Base-by-base conservation (phyloP, 371 early-diverging fungal species). In the Circinella umbellata region DNA sequence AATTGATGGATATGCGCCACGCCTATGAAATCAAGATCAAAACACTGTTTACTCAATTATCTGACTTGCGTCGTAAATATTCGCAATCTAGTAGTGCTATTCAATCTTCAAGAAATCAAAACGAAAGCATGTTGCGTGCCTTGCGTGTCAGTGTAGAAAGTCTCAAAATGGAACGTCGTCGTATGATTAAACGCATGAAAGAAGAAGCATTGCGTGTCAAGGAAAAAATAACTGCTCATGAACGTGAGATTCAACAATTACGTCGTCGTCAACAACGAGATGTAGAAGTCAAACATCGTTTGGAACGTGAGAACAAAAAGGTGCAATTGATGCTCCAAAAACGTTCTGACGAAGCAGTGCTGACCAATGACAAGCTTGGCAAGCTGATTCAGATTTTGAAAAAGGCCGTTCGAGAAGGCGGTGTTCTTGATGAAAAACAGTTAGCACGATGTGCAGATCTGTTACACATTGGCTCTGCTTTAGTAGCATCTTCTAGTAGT, bases 141-240 rank as follows among this genome's bases (percentile, higher is more conserved):
- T 75, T 90, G 59, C 81, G 83, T 37, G 76, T 77, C 17, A 82
- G 83, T 57, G 82, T 91, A 11, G 89, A 91, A 69, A 83, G 80
- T 3, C 87, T 89, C 64, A 90, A 88, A 76, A 80, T 83, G 13
- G 95, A 95, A 73, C 94, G 94, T 71, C 70, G 84, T n/a, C 87
- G 90, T 4, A 91, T 93, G 89, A 73, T 93, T 70, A 91, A 90
- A 70, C 89, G 91, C 14, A 90, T 93, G 84, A 92, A 91, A 72
- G 89, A 89, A 53, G 93, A 93, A 69, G 86, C 89, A 4, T 84
- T 89, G 64, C 82, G 86, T 13, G 85, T 86, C 71, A 87, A 91
- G 64, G 92, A 90, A 34, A 76, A 89, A 64, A 80, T 88, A 27
- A 81, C 83, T 9, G 78, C 76, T 9, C 91, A 89, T 61, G 89